Evolutionary conservation across 306 rosid species (phyloP).

Genomic region (Medicago ruthenica): DNA sequence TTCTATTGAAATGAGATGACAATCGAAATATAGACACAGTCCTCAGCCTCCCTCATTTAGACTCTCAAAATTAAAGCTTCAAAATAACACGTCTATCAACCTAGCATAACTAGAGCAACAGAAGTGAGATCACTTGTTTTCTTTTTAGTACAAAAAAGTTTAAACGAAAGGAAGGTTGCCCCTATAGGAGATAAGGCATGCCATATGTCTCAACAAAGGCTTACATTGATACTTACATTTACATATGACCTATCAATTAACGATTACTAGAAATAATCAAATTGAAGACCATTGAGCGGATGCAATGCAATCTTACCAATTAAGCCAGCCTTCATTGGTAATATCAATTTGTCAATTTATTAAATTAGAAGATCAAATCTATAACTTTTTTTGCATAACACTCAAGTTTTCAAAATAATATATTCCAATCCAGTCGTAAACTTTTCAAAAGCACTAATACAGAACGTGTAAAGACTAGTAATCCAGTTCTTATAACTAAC

Average conservation of each 20-base stretch:
- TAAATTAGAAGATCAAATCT: constrained; percentile 27
- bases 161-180: constrained; percentile 1
- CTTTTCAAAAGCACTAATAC: not conserved
- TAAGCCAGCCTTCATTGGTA: not conserved
- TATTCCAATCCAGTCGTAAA: not conserved
- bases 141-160: not conserved
- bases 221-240: not conserved
- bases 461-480: not conserved
- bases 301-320: constrained; percentile 13
- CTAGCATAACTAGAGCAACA: not conserved
- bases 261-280: constrained; percentile 6
- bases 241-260: constrained; percentile 14
- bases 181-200: not conserved
- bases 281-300: constrained; percentile 6
- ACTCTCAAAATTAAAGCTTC: constrained; percentile 7
- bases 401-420: not conserved
- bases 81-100: constrained; percentile 27
- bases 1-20: not conserved
- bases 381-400: not conserved
- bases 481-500: constrained; percentile 4
- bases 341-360: not conserved
- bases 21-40: constrained; percentile 8
- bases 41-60: not conserved
- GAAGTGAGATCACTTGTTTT: not conserved
- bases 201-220: constrained; percentile 3